Evolutionary conservation across 192 early-diverging fungal species (phyloP).

Genomic region (Podila horticola): DNA sequence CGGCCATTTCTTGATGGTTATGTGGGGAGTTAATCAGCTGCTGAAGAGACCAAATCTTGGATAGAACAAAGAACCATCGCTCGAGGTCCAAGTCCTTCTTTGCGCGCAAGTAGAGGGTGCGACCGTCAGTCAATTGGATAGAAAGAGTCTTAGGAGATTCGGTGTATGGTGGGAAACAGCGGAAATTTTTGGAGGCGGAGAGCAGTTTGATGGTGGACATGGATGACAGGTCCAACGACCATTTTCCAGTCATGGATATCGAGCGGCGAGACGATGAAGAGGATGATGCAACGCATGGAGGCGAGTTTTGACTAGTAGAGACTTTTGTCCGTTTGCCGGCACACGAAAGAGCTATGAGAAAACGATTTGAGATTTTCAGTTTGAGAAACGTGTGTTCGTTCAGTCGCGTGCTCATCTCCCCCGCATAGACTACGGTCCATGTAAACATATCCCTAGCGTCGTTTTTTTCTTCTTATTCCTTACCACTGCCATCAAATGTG

Average conservation of each 20-base stretch:
- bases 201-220: constrained; percentile 22
- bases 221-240: constrained; percentile 19
- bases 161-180: constrained; percentile 11
- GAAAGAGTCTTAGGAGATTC: constrained; percentile 10
- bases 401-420: no score
- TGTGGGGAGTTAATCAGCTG: neutral
- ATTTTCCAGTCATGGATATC: constrained; percentile 8
- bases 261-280: neutral
- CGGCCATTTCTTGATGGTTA: no score
- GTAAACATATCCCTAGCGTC: neutral
- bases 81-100: constrained; percentile 34
- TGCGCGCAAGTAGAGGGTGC: constrained; percentile 10
- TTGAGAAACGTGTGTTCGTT: no score
- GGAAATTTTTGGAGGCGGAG: constrained; percentile 1
- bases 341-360: neutral
- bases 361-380: neutral
- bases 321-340: neutral
- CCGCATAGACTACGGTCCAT: no score
- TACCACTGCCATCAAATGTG: constrained; percentile 42
- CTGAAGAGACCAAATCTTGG: constrained; percentile 31
- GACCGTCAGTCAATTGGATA: constrained; percentile 23
- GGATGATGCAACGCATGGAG: neutral
- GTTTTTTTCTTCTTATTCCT: neutral
- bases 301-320: neutral
- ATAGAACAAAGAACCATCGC: constrained; percentile 31